Evolutionary conservation across 306 rosid species (phyloP).

Genomic region (Vigna nakashimae): DNA sequence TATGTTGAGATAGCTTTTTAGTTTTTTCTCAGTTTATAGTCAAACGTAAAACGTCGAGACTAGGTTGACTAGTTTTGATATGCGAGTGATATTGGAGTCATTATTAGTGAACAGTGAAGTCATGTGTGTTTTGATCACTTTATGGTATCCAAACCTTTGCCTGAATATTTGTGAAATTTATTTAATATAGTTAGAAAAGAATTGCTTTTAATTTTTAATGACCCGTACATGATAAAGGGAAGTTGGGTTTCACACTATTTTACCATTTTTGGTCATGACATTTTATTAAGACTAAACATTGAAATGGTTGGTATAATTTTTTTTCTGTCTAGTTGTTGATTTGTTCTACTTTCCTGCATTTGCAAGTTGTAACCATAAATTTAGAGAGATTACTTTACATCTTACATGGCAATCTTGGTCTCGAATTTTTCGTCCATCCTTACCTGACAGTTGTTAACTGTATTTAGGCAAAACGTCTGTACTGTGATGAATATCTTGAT

Average conservation of each 20-base stretch:
- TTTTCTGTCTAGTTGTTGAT: neutral
- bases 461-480: constrained; percentile 23
- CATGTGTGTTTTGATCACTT: constrained; percentile 22
- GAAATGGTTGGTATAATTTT: constrained; percentile 9
- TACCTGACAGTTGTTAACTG: constrained; percentile 38
- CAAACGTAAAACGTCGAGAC: neutral
- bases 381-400: constrained; percentile 1
- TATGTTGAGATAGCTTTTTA: constrained; percentile 18
- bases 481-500: constrained; percentile 15
- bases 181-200: neutral
- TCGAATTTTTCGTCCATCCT: constrained; percentile 3
- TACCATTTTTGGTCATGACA: constrained; percentile 19
- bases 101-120: constrained; percentile 15
- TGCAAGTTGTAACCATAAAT: neutral
- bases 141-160: constrained; percentile 18
- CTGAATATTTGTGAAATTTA: constrained; percentile 3
- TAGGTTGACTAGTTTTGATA: constrained; percentile 7
- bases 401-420: neutral
- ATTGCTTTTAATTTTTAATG: neutral
- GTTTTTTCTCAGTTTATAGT: constrained; percentile 26
- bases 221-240: constrained; percentile 21
- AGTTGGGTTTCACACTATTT: constrained; percentile 10
- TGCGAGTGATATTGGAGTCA: constrained; percentile 5
- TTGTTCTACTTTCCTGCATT: constrained; percentile 24
- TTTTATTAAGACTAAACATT: constrained; percentile 15